These are phyloP conservation scores for Boletus pseudopeckii DNA, from an alignment of 768 basidiomycete genomes.

Conservation along the genomic window DNA sequence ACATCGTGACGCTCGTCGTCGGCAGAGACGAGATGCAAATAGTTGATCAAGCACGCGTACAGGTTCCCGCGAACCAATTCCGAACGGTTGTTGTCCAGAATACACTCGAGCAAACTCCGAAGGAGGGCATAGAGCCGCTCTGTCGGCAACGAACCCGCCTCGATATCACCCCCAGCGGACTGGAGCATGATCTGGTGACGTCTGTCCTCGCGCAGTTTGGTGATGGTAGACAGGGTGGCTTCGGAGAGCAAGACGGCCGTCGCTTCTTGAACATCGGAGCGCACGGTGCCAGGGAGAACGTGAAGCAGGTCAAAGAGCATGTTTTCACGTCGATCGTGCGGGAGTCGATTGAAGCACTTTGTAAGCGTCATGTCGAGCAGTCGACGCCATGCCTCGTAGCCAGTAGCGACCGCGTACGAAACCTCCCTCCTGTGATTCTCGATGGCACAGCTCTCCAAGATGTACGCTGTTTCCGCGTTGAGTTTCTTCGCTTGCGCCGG, in stretches of 20 bases:
- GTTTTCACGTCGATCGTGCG: slow-evolving; percentile 78
- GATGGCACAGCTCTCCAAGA: slow-evolving; percentile 78
- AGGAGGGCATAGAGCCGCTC: slow-evolving; percentile 78
- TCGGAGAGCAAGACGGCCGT: slow-evolving; percentile 85
- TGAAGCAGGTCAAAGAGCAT: slow-evolving; percentile 89
- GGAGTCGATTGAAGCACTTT: slow-evolving; percentile 82
- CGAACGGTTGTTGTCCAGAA: slow-evolving; percentile 70
- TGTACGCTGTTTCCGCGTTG: slow-evolving; percentile 64
- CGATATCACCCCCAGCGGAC: slow-evolving; percentile 58
- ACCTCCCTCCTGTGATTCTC: slow-evolving; percentile 89
- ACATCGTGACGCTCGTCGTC: slow-evolving; percentile 14
- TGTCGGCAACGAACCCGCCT: slow-evolving; percentile 68
- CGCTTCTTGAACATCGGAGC: slow-evolving; percentile 60
- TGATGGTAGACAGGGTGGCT: slow-evolving; percentile 74
- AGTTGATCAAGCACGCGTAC: slow-evolving; percentile 90
- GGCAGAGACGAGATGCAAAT: slow-evolving; percentile 61
- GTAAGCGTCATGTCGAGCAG: slow-evolving; percentile 81
- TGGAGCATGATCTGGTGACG: slow-evolving; percentile 67
- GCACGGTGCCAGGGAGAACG: slow-evolving; percentile 71
- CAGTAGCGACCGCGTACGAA: slow-evolving; percentile 59
- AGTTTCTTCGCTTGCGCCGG: slow-evolving; percentile 63
- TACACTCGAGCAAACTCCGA: slow-evolving; percentile 68
- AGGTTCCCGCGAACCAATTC: slow-evolving; percentile 91
- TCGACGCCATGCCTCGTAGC: slow-evolving; percentile 82
- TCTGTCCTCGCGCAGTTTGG: slow-evolving; percentile 83